Percentiles rank a stretch among this genome's conserved stretches.
These are phyloP conservation scores for Agaricus sinodeliciosus DNA, from an alignment of 768 basidiomycete genomes.

Conservation along the genomic window DNA sequence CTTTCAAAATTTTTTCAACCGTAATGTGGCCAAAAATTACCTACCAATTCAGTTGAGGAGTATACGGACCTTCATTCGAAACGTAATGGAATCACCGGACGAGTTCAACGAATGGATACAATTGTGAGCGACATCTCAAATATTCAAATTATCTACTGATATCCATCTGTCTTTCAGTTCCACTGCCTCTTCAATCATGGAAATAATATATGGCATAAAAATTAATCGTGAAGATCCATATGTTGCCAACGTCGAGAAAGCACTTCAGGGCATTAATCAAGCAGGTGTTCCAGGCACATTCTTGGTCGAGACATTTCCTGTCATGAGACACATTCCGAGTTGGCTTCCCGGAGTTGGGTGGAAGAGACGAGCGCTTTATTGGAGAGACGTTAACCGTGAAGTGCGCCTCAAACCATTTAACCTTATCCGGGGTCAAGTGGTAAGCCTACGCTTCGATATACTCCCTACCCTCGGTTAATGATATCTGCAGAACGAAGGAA, in stretches of 20 bases:
- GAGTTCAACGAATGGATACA: conserved; percentile 21
- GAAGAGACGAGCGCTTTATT: conserved; percentile 25
- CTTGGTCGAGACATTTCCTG: conserved; percentile 27
- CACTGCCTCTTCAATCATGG: conserved; percentile 22
- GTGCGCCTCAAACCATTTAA: conserved; percentile 28
- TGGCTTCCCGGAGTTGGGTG: conserved; percentile 34
- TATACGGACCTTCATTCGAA: conserved; percentile 22
- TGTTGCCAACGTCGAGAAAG: conserved; percentile 23
- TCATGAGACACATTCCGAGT: conserved; percentile 29
- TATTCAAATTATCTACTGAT: not conserved
- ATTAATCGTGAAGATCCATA: conserved; percentile 27
- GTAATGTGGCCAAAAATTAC: conserved; percentile 5
- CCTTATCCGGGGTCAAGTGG: conserved; percentile 22
- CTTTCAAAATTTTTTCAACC: conserved; percentile 15
- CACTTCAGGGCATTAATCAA: conserved; percentile 19
- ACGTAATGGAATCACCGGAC: conserved; percentile 30
- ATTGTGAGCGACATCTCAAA: not conserved
- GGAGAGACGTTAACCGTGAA: conserved; percentile 20
- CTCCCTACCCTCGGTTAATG: not conserved
- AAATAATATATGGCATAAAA: conserved; percentile 26
- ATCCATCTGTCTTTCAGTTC: conserved; percentile 19
- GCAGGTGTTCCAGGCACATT: conserved; percentile 25
- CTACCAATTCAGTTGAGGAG: not conserved
- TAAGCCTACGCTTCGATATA: conserved; percentile 4
- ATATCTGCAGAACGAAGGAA: not conserved